Conservation (phyloP, 768 basidiomycete species). For the Paxillus ammoniavirescens region DNA sequence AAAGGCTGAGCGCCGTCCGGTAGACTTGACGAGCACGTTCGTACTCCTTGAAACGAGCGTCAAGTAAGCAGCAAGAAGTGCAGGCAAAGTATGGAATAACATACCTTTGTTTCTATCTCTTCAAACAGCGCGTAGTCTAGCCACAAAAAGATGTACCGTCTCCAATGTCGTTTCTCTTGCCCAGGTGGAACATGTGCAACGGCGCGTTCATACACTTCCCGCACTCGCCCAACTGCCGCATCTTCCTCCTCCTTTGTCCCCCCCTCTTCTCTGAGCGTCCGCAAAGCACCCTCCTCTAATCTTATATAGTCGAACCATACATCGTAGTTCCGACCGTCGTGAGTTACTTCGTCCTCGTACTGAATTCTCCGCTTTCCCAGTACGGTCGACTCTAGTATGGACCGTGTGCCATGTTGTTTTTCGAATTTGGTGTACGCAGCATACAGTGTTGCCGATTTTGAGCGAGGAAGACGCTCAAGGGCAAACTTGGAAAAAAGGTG, state of each 20-base stretch:
- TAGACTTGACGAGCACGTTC: constrained; percentile 87
- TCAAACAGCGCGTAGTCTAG: constrained; percentile 95
- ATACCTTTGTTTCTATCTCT: constrained; percentile 90
- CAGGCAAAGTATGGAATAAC: not conserved
- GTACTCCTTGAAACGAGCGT: constrained; percentile 58
- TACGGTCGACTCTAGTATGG: constrained; percentile 88
- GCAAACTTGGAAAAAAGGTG: constrained; percentile 65
- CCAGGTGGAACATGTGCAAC: constrained; percentile 96
- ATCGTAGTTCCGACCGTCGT: constrained; percentile 94
- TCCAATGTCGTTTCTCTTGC: constrained; percentile 88
- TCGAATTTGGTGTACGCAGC: constrained; percentile 96
- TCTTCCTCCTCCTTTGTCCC: constrained; percentile 69
- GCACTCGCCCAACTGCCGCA: constrained; percentile 59
- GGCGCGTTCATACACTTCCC: constrained; percentile 95
- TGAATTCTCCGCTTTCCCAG: constrained; percentile 97
- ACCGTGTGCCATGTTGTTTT: constrained; percentile 92
- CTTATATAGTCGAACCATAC: constrained; percentile 97
- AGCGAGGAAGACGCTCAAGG: constrained; percentile 86
- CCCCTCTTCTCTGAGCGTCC: constrained; percentile 74
- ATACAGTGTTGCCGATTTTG: constrained; percentile 86
- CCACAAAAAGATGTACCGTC: constrained; percentile 91
- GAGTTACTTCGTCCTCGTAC: constrained; percentile 92
- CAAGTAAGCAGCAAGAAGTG: not conserved
- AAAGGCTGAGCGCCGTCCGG: constrained; percentile 81
- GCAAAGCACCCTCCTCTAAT: constrained; percentile 85